Conservation (phyloP, 768 basidiomycete species). For the Terana coerulea region DNA sequence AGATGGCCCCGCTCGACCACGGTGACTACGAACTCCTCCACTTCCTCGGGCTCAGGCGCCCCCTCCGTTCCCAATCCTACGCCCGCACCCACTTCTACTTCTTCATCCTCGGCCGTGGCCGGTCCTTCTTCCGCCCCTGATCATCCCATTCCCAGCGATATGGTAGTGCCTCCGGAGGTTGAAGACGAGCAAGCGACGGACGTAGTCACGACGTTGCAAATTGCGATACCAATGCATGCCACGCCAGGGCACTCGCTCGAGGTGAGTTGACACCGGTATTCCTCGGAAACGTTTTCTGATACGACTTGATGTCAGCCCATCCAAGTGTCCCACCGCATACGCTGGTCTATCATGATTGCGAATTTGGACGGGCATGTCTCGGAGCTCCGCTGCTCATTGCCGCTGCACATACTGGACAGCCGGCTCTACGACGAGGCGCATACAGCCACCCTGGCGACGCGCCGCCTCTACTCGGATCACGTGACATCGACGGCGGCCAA, state of each 20-base stretch:
- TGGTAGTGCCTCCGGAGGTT: constrained; percentile 10
- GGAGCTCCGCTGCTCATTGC: constrained; percentile 92
- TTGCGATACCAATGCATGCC: constrained; percentile 54
- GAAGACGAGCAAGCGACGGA: constrained; percentile 33
- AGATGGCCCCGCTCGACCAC: constrained; percentile 25
- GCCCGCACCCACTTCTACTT: not conserved
- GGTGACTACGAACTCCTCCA: constrained; percentile 22
- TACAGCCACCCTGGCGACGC: constrained; percentile 65
- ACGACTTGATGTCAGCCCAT: constrained; percentile 46
- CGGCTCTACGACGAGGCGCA: constrained; percentile 73
- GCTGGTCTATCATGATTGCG: constrained; percentile 73
- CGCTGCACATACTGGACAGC: constrained; percentile 77
- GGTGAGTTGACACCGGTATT: constrained; percentile 12
- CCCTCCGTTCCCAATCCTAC: too few relatives aligned
- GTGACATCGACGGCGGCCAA: constrained; percentile 30
- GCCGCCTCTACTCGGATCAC: constrained; percentile 54
- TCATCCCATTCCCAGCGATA: constrained; percentile 8
- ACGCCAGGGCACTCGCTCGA: constrained; percentile 74
- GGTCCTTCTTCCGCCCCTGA: constrained; percentile 7
- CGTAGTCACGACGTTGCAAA: constrained; percentile 54
- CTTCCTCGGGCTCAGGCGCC: constrained; percentile 10
- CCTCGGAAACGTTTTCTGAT: constrained; percentile 1
- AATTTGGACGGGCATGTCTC: constrained; percentile 92
- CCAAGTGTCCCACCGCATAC: constrained; percentile 69
- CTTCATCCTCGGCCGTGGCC: not conserved